Percentiles rank a stretch among this genome's conserved stretches.
These are phyloP conservation scores for Ambrosia trifida DNA, from an alignment of 129 eudicot species.

Conservation along the genomic window DNA sequence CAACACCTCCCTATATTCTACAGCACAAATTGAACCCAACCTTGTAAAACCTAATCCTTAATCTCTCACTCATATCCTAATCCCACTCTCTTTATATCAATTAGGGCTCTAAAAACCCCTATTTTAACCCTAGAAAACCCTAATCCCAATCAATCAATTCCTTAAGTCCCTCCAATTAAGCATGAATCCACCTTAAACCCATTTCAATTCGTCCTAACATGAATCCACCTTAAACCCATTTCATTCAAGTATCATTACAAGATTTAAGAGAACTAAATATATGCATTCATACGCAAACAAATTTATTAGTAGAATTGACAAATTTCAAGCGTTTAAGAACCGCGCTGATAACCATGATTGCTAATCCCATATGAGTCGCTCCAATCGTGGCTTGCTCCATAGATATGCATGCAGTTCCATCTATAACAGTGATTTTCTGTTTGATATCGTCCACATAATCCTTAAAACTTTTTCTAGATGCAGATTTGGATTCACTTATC, in stretches of 20 bases:
- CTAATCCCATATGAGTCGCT: slow-evolving; percentile 62
- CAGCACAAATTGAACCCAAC: background rate
- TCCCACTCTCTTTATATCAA: background rate
- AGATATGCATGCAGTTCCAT: slow-evolving; percentile 39
- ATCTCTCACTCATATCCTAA: background rate
- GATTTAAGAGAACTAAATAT: slow-evolving; percentile 10
- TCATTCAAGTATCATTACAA: background rate
- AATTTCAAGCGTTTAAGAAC: slow-evolving; percentile 49
- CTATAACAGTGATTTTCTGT: slow-evolving; percentile 43
- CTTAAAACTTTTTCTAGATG: slow-evolving; percentile 33
- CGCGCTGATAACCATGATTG: slow-evolving; percentile 62
- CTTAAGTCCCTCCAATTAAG: background rate
- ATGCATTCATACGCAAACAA: slow-evolving; percentile 18
- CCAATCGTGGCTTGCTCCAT: slow-evolving; percentile 35
- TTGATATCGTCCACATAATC: slow-evolving; percentile 40
- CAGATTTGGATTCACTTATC: slow-evolving; percentile 22
- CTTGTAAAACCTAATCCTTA: background rate
- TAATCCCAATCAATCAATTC: background rate
- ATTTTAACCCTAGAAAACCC: background rate
- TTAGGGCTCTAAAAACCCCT: slow-evolving; percentile 4
- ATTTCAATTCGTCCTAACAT: background rate
- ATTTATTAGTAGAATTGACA: slow-evolving; percentile 43
- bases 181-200: background rate
- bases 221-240: background rate
- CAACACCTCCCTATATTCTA: background rate